phyloP scores from a whole-genome alignment of 2,329 filamentous ascomycete species.

The Amylocarpus encephaloides region DNA sequence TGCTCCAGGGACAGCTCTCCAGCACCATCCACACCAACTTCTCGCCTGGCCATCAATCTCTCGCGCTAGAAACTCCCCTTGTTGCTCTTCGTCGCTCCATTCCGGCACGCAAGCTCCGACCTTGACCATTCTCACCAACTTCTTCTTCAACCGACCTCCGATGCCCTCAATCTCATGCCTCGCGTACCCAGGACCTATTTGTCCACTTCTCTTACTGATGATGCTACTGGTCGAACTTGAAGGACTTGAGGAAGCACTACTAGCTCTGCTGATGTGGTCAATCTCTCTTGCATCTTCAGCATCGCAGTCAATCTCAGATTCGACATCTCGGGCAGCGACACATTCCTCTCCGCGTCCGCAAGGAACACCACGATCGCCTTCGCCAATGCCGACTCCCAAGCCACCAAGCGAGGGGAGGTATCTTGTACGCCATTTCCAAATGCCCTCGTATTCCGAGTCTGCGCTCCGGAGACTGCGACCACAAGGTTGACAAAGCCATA shows the following conservation, averaged over 20 bases:
- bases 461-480: conserved; percentile 61
- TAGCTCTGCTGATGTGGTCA: conserved; percentile 17
- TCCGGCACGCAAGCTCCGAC: conserved; percentile 83
- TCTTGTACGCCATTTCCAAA: conserved; percentile 84
- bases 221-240: conserved; percentile 14
- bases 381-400: conserved; percentile 78
- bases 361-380: conserved; percentile 80
- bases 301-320: conserved; percentile 81
- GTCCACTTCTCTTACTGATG: conserved; percentile 6
- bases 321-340: conserved; percentile 68
- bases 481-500: conserved; percentile 85
- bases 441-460: conserved; percentile 54
- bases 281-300: conserved; percentile 57
- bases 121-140: conserved; percentile 73
- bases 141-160: conserved; percentile 80
- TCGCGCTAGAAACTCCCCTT: conserved; percentile 58
- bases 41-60: conserved; percentile 64
- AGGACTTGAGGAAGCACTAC: conserved; percentile 19
- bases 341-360: conserved; percentile 76
- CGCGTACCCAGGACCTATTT: conserved; percentile 63
- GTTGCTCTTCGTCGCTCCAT: conserved; percentile 69
- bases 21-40: conserved; percentile 93
- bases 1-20: conserved; percentile 60
- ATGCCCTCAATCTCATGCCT: conserved; percentile 89
- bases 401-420: conserved; percentile 77